A percentile compares a stretch with the other conserved stretches of the same genome.
Evolutionary conservation across 2,329 filamentous ascomycete genomes (phyloP).

Genomic region (Microsporum ferrugineum): DNA sequence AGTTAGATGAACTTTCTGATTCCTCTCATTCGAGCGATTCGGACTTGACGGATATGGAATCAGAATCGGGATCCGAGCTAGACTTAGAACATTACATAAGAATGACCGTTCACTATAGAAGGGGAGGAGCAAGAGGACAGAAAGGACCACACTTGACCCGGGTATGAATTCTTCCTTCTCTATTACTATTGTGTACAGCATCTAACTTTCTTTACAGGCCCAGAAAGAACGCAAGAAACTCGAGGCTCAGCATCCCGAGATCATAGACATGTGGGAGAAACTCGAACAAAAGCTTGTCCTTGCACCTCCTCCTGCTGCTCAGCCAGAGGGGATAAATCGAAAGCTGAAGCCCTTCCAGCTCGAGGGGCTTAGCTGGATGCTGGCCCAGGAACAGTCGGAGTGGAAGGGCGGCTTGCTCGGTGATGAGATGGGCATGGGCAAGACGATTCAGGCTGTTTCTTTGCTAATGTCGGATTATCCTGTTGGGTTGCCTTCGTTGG

Average conservation of each 20-base stretch:
- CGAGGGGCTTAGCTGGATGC: slow-evolving; percentile 91
- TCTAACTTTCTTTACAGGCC: slow-evolving; percentile 20
- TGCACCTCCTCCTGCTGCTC: slow-evolving; percentile 50
- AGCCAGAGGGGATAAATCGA: slow-evolving; percentile 67
- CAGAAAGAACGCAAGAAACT: slow-evolving; percentile 54
- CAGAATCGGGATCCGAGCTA: neutral
- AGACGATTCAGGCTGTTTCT: slow-evolving; percentile 96
- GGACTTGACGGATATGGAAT: neutral
- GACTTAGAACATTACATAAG: no score
- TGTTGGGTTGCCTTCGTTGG: slow-evolving; percentile 66
- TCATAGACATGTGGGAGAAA: slow-evolving; percentile 75
- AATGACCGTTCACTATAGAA: no score
- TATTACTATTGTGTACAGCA: neutral
- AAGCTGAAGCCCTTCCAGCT: slow-evolving; percentile 88
- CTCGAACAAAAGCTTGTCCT: slow-evolving; percentile 59
- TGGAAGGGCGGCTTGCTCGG: slow-evolving; percentile 87
- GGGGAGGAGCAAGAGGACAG: no score
- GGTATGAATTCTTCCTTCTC: neutral
- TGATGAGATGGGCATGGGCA: slow-evolving; percentile 98
- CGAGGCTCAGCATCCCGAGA: slow-evolving; percentile 62
- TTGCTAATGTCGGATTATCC: slow-evolving; percentile 97
- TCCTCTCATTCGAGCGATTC: neutral
- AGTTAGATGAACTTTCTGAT: neutral
- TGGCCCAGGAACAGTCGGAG: slow-evolving; percentile 67
- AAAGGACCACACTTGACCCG: neutral